Evolutionary conservation across 2,329 filamentous ascomycete species (phyloP).

Genomic region (Colletotrichum filicis): DNA sequence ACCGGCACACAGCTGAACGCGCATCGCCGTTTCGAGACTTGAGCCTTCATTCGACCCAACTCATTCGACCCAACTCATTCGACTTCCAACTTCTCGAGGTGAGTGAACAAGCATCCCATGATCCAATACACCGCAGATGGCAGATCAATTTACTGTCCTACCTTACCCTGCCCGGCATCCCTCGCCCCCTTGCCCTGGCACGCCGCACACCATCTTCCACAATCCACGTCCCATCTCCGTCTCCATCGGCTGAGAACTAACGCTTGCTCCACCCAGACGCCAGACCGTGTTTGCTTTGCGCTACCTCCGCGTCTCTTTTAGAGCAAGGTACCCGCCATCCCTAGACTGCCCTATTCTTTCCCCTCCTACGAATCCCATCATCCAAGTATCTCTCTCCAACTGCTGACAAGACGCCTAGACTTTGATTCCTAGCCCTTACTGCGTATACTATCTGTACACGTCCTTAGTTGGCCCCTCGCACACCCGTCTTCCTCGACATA

Average conservation of each 20-base stretch:
- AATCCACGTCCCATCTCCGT: not conserved
- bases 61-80: not conserved
- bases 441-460: no score
- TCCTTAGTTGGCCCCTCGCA: not conserved
- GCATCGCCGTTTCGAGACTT: not conserved
- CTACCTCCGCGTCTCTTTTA: conserved; percentile 14
- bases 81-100: not conserved
- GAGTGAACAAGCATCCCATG: no score
- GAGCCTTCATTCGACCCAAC: conserved; percentile 5
- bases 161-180: not conserved
- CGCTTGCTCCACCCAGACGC: not conserved
- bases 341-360: conserved; percentile 2
- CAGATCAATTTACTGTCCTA: not conserved
- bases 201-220: not conserved
- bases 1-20: conserved; percentile 11
- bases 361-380: not conserved
- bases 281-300: conserved; percentile 7
- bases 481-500: conserved; percentile 1
- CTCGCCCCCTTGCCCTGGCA: not conserved
- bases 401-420: conserved; percentile 15
- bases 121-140: not conserved
- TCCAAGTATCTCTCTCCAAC: conserved; percentile 19
- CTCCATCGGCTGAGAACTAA: not conserved
- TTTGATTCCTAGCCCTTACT: no score
- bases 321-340: conserved; percentile 22